These are phyloP conservation scores for Pythium plurisporium DNA, from an alignment of 352 stramenopile species.

Conservation along the genomic window DNA sequence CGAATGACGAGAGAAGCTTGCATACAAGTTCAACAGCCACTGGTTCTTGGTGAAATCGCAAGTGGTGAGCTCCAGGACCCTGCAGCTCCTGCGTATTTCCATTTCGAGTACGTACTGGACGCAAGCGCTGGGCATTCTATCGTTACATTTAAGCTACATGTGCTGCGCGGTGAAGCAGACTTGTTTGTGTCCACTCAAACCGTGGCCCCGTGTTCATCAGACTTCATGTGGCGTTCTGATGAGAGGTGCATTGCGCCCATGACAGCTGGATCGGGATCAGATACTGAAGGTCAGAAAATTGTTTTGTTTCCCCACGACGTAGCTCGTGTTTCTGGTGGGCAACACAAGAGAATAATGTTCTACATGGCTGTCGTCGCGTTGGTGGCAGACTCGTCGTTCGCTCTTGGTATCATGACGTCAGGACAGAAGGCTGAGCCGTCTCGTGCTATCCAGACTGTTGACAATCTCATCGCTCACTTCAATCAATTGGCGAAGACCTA, in stretches of 20 bases:
- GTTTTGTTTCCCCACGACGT: conserved; percentile 59
- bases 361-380: conserved; percentile 55
- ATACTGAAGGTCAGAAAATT: conserved; percentile 34
- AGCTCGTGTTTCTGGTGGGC: conserved; percentile 7
- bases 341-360: conserved; percentile 26
- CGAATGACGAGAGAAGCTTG: conserved; percentile 54
- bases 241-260: not conserved
- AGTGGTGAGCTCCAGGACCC: conserved; percentile 25
- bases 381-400: conserved; percentile 36
- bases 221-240: conserved; percentile 62
- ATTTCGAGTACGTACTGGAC: conserved; percentile 41
- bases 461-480: conserved; percentile 67
- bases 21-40: conserved; percentile 39
- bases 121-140: conserved; percentile 25
- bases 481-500: conserved; percentile 47
- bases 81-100: conserved; percentile 42
- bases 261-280: not conserved
- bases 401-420: conserved; percentile 52
- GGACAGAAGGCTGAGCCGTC: conserved; percentile 57
- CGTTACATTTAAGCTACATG: conserved; percentile 55
- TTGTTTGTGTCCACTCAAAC: conserved; percentile 72
- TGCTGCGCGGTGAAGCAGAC: conserved; percentile 41
- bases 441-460: conserved; percentile 53
- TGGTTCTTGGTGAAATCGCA: conserved; percentile 43
- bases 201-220: conserved; percentile 48